phyloP scores from a whole-genome alignment of 306 rosid genomes.

The Vigna reflexopilosa region DNA sequence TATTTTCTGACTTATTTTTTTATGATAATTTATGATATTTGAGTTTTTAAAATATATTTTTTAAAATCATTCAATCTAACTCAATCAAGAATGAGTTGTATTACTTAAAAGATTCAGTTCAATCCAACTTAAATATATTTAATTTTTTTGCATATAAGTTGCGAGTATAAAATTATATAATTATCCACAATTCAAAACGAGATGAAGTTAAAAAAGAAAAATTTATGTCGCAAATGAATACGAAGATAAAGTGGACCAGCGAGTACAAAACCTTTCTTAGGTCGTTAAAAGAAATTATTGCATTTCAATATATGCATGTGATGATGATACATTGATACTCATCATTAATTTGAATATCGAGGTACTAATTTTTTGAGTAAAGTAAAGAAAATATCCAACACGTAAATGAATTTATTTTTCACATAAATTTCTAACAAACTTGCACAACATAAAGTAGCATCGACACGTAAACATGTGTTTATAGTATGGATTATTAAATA shows the following conservation, averaged over 20 bases:
- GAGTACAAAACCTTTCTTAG: not conserved
- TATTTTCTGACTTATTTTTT: no score
- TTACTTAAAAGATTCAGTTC: no score
- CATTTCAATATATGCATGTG: not conserved
- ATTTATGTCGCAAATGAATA: not conserved
- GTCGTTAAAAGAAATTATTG: not conserved
- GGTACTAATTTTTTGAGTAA: not conserved
- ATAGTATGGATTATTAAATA: not conserved
- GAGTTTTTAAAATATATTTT: no score
- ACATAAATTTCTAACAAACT: not conserved
- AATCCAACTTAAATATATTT: no score
- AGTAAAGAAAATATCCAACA: not conserved
- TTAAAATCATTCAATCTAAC: no score
- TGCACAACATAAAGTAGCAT: not conserved
- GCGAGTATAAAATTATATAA: not conserved
- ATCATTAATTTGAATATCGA: not conserved
- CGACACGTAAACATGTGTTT: no score
- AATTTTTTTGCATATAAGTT: no score
- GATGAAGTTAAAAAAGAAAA: not conserved
- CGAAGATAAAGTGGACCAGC: not conserved
- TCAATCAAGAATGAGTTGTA: no score
- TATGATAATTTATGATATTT: no score
- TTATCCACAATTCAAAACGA: not conserved
- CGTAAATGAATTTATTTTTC: not conserved
- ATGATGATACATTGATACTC: not conserved